A percentile compares a stretch with the other conserved stretches of the same genome.
Evolutionary conservation across 331 rosid species (phyloP).

Genomic region (Telfairia occidentalis): DNA sequence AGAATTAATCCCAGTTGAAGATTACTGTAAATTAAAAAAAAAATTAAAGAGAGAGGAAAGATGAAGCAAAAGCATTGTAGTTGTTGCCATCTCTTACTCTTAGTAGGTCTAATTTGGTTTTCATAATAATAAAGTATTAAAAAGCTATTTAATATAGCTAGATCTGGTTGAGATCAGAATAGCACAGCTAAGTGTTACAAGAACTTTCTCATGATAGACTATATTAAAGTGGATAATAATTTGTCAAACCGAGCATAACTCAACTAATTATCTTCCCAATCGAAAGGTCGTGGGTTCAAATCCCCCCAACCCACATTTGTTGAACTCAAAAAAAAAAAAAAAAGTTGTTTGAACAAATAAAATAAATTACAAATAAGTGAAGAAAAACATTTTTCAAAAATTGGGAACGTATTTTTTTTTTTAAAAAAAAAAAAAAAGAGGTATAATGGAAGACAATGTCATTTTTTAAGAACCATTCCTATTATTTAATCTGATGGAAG

Average conservation of each 20-base stretch:
- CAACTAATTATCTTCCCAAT: no score
- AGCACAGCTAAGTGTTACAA: background rate
- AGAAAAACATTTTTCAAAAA: background rate
- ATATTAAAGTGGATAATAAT: background rate
- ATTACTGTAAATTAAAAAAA: background rate
- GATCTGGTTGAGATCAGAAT: background rate
- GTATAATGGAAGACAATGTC: background rate
- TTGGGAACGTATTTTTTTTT: background rate
- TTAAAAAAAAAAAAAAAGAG: no score
- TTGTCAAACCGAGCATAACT: no score
- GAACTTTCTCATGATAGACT: background rate
- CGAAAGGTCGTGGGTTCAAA: no score
- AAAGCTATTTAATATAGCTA: background rate
- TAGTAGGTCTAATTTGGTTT: background rate
- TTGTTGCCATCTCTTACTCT: conserved; percentile 5
- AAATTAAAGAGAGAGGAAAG: background rate
- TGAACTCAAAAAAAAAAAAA: no score
- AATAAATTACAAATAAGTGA: background rate
- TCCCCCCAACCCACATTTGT: no score
- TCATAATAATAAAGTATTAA: background rate
- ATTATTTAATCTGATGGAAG: no score
- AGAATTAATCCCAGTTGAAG: background rate
- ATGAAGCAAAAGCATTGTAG: conserved; percentile 8
- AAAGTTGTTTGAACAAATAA: background rate
- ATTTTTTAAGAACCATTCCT: no score